phyloP scores from a whole-genome alignment of 306 rosid species.

The Sindora glabra region DNA sequence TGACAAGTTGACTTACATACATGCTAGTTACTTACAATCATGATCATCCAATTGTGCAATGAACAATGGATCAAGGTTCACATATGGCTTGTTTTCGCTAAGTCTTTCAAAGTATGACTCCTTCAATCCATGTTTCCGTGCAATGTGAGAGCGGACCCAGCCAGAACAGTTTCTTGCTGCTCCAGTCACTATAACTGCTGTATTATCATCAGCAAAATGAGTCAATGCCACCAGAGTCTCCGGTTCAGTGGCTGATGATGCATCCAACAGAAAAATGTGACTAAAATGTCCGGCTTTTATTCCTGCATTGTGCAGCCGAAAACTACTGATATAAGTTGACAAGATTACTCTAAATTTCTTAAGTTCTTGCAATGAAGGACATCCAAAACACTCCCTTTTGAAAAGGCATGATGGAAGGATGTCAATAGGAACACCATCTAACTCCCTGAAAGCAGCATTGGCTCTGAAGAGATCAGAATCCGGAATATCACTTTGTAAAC shows the following conservation, averaged over 20 bases:
- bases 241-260: slow-evolving; percentile 26
- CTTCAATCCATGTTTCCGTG: slow-evolving; percentile 18
- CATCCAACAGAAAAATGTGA: slow-evolving; percentile 22
- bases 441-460: slow-evolving; percentile 21
- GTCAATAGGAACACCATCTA: slow-evolving; percentile 16
- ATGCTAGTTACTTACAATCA: too few relatives aligned
- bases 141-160: slow-evolving; percentile 21
- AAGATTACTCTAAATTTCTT: neutral
- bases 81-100: too few relatives aligned
- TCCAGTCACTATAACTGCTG: slow-evolving; percentile 26
- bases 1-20: too few relatives aligned
- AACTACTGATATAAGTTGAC: too few relatives aligned
- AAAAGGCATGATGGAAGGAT: slow-evolving; percentile 19
- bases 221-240: slow-evolving; percentile 22
- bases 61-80: too few relatives aligned
- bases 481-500: too few relatives aligned
- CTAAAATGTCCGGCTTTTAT: too few relatives aligned
- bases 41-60: too few relatives aligned
- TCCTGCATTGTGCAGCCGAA: too few relatives aligned
- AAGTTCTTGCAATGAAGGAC: slow-evolving; percentile 21
- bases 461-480: too few relatives aligned
- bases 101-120: too few relatives aligned
- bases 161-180: neutral
- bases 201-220: too few relatives aligned
- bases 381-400: slow-evolving; percentile 15